Base-by-base conservation (phyloP, 2,329 filamentous ascomycete genomes). In the Alternaria burnsii region DNA sequence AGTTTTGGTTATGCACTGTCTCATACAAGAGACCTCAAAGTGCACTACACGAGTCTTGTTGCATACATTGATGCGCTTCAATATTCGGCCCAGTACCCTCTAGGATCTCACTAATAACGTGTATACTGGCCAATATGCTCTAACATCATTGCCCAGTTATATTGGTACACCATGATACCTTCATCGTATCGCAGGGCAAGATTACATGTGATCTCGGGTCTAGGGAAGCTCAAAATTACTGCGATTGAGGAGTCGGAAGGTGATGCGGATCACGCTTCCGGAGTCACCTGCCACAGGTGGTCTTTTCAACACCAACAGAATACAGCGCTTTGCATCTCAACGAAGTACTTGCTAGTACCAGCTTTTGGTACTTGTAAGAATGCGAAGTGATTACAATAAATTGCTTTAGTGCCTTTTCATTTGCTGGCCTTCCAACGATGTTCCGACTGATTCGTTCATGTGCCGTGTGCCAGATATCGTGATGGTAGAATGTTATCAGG, bases 381-480 rank as follows among this genome's bases (percentile, higher is more conserved):
- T 54, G 58, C 18, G 16, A 62, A 64, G 60, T 59, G 57, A 56
- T 58, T 51, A 56, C 57, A 52, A 55, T 65, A 61, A 55, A 55
- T 60, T 51, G 62, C 55, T 59, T 53, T 62, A 61, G 55, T 60
- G 48, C 57, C 38, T 41, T 36, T 56, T 64, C 51, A 65, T 64
- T 50, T 65, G 58, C 24, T 52, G 43, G 42, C 42, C 38, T n/a
- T 57, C 44, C 52, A 46, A 46, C 51, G 52, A 60, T 54, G 55
- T 59, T 56, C 57, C 58, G 55, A 57, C 56, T 57, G 59, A 48
- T 56, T 59, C 48, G 54, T 59, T 52, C 48, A 61, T 59, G 64
- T 61, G 64, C 63, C 53, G 63, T 55, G 47, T 63, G 59, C 30
- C 20, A 58, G 34, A 56, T 43, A 16, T 24, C 52, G 34, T 50